These are phyloP conservation scores for Setaria italica DNA, from an alignment of 202 grass and related monocot species.

Conservation along the genomic window DNA sequence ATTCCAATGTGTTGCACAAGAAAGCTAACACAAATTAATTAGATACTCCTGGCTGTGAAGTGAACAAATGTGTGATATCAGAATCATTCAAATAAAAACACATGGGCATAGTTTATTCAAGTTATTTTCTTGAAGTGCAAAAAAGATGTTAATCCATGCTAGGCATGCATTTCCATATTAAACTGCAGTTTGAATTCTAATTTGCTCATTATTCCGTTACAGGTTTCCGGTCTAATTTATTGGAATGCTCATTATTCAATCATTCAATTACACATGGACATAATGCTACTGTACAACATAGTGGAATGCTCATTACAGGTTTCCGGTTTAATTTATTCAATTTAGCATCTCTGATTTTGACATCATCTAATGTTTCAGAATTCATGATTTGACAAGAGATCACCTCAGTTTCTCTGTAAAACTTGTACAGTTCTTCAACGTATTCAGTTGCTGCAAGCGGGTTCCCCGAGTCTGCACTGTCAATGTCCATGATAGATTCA, in stretches of 20 bases:
- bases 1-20: constrained; percentile 15
- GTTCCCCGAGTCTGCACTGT: constrained; percentile 58
- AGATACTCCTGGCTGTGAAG: not conserved
- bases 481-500: constrained; percentile 71
- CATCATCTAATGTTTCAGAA: not conserved
- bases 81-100: constrained; percentile 26
- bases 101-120: not conserved
- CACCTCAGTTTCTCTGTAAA: constrained; percentile 87
- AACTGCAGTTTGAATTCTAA: constrained; percentile 18
- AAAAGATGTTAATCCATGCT: not conserved
- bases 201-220: not conserved
- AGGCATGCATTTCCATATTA: constrained; percentile 17
- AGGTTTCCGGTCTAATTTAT: constrained; percentile 17
- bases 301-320: constrained; percentile 28
- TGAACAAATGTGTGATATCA: not conserved
- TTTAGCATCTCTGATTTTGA: constrained; percentile 4
- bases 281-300: not conserved
- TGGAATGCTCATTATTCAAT: too few relatives aligned
- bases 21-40: not conserved
- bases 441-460: constrained; percentile 72
- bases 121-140: constrained; percentile 5
- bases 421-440: constrained; percentile 71
- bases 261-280: too few relatives aligned
- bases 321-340: constrained; percentile 9
- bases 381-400: constrained; percentile 17